These are phyloP conservation scores for Rhododendron ovatum DNA, from an alignment of 148 eudicot species.

Conservation along the genomic window DNA sequence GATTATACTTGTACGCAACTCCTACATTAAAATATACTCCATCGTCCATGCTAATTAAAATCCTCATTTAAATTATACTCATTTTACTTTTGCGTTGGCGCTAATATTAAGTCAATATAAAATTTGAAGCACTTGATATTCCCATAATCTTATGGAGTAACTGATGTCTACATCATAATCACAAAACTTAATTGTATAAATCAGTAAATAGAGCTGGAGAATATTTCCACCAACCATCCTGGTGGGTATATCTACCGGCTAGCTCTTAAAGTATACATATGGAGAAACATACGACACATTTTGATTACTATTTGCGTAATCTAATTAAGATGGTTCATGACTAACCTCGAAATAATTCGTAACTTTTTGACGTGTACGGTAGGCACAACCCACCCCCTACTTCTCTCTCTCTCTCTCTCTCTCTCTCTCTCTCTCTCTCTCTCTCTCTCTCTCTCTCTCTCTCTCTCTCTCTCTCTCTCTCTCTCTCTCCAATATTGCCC, in stretches of 20 bases:
- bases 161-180: background rate
- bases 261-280: background rate
- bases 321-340: no score
- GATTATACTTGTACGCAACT: no score
- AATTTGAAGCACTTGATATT: background rate
- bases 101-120: background rate
- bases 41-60: background rate
- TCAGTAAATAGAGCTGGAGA: background rate
- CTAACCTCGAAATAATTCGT: no score
- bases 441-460: no score
- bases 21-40: background rate
- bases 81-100: background rate
- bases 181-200: background rate
- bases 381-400: slow-evolving; percentile 1
- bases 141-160: background rate
- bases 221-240: background rate
- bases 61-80: background rate
- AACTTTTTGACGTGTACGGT: no score
- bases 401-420: background rate
- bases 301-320: no score
- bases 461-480: background rate
- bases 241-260: background rate
- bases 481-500: background rate
- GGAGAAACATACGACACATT: background rate
- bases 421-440: no score